These are phyloP conservation scores for Lipomyces japonicus DNA, from an alignment of 805 yeast genomes.

Conservation along the genomic window DNA sequence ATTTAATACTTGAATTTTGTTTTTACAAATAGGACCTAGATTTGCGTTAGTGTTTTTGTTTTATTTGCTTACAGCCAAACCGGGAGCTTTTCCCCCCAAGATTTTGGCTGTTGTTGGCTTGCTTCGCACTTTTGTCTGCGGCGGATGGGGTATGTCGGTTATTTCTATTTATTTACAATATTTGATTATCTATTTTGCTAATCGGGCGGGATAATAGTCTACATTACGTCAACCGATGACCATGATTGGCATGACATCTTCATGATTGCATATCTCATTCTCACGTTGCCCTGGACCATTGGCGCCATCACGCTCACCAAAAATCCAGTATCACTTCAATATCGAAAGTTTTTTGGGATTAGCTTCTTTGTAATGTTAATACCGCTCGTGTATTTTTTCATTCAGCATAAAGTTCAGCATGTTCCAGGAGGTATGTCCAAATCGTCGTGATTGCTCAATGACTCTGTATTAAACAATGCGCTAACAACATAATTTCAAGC, in stretches of 20 bases:
- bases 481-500: constrained; percentile 42
- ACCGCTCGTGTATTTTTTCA: constrained; percentile 83
- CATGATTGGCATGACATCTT: constrained; percentile 94
- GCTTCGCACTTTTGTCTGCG: constrained; percentile 89
- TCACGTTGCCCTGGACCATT: constrained; percentile 89
- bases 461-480: not conserved
- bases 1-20: constrained; percentile 49
- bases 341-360: constrained; percentile 51
- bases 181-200: not conserved
- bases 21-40: constrained; percentile 35
- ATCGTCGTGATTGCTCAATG: not conserved
- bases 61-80: constrained; percentile 21
- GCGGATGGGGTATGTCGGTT: constrained; percentile 73
- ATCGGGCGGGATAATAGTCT: constrained; percentile 51
- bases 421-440: constrained; percentile 55
- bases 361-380: constrained; percentile 68
- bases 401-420: constrained; percentile 86
- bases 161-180: not conserved
- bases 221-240: constrained; percentile 93
- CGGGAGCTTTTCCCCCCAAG: constrained; percentile 40
- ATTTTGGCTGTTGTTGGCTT: constrained; percentile 54
- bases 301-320: constrained; percentile 55
- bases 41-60: constrained; percentile 23
- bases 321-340: constrained; percentile 44
- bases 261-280: constrained; percentile 83